A percentile compares a stretch with the other conserved stretches of the same genome.
phyloP scores from a whole-genome alignment of 1,284 basidiomycete species.

The Rugosomyces carneus region DNA sequence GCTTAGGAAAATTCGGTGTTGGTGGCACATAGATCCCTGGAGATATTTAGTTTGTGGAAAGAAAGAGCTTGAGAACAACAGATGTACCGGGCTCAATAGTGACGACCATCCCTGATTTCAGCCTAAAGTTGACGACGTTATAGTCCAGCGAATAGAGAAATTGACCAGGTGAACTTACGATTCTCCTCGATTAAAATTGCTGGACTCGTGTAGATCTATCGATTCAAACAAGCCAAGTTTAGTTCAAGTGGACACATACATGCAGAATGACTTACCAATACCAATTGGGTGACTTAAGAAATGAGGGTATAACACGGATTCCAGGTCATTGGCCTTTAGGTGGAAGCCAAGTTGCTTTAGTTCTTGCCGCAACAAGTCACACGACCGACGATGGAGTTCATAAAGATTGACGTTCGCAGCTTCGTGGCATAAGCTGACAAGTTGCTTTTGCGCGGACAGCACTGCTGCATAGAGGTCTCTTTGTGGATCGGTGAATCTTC shows the following conservation, averaged over 20 bases:
- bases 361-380: conserved; percentile 66
- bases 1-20: conserved; percentile 68
- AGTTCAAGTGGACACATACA: background rate
- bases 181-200: conserved; percentile 37
- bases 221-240: conserved; percentile 7
- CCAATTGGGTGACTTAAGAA: conserved; percentile 84
- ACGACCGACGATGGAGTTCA: conserved; percentile 76
- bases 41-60: background rate
- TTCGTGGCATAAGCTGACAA: conserved; percentile 60
- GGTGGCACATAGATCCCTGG: conserved; percentile 80
- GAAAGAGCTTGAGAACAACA: conserved; percentile 8
- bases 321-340: conserved; percentile 60
- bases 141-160: background rate
- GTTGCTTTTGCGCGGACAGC: conserved; percentile 68
- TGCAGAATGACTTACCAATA: conserved; percentile 47
- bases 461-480: conserved; percentile 85
- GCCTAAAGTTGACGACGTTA: conserved; percentile 23
- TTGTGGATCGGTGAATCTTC: conserved; percentile 77
- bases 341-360: conserved; percentile 81
- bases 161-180: conserved; percentile 23
- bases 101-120: conserved; percentile 81
- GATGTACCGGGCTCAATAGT: conserved; percentile 73
- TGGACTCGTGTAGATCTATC: conserved; percentile 76
- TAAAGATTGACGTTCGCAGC: conserved; percentile 43
- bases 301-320: conserved; percentile 80